Evolutionary conservation across 2,329 filamentous ascomycete genomes (phyloP).

Genomic region (Colletotrichum lini): DNA sequence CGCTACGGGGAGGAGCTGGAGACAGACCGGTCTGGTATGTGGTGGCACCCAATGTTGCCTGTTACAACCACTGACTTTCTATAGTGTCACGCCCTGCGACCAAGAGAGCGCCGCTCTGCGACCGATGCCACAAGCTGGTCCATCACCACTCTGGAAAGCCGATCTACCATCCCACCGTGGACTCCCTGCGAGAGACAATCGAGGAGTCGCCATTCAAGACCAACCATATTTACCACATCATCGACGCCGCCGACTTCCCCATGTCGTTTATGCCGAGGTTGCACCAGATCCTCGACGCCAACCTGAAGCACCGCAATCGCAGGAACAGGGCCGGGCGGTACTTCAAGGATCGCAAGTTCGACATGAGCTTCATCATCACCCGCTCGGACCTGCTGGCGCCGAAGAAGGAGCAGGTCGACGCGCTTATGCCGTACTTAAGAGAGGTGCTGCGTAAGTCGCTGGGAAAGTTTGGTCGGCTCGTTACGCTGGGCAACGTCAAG

Average conservation of each 20-base stretch:
- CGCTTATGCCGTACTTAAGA: constrained; percentile 86
- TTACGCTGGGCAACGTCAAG: constrained; percentile 89
- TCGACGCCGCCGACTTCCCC: constrained; percentile 97
- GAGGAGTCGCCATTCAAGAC: constrained; percentile 89
- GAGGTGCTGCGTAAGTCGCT: constrained; percentile 84
- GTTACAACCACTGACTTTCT: constrained; percentile 7
- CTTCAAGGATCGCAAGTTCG: constrained; percentile 76
- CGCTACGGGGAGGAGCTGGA: constrained; percentile 49
- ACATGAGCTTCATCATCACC: constrained; percentile 93
- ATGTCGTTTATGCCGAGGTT: constrained; percentile 90
- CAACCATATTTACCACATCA: constrained; percentile 95
- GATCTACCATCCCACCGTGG: constrained; percentile 85
- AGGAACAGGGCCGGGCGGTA: constrained; percentile 79
- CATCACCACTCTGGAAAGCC: constrained; percentile 81
- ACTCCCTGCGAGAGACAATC: constrained; percentile 86
- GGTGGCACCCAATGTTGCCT: too few species aligned
- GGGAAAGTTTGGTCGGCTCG: constrained; percentile 74
- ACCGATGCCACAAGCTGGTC: constrained; percentile 86
- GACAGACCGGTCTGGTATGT: constrained; percentile 29
- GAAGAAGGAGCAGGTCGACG: constrained; percentile 85
- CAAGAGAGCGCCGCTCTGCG: constrained; percentile 75
- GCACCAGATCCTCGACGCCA: constrained; percentile 78
- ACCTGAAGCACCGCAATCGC: constrained; percentile 84
- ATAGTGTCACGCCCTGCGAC: constrained; percentile 21
- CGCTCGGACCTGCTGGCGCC: constrained; percentile 89